These are phyloP conservation scores for Bacterosira constricta DNA, from an alignment of 108 stramenopile species.

Conservation along the genomic window DNA sequence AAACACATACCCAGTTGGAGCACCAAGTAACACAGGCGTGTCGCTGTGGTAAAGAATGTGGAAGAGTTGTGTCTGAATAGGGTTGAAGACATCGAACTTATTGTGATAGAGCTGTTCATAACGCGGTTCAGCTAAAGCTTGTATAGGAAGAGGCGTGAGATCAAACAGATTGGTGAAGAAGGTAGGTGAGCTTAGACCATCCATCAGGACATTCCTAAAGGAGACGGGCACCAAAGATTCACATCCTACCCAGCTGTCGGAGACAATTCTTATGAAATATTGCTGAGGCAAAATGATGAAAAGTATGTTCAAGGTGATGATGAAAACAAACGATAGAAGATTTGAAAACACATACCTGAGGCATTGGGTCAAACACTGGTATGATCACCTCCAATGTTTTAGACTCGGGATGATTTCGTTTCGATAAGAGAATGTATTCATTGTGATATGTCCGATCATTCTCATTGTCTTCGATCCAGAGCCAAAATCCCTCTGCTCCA, in stretches of 20 bases:
- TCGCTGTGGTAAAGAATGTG: constrained; percentile 91
- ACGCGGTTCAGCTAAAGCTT: constrained; percentile 78
- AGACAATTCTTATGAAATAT: constrained; percentile 85
- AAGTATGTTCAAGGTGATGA: too few species aligned
- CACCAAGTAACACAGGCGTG: constrained; percentile 93
- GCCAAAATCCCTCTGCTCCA: constrained; percentile 87
- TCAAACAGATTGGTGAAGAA: constrained; percentile 89
- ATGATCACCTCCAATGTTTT: constrained; percentile 86
- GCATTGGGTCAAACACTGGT: constrained; percentile 88
- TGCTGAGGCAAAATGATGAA: too few species aligned
- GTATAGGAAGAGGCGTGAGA: constrained; percentile 89
- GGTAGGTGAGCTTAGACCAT: constrained; percentile 63
- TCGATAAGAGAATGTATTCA: constrained; percentile 76
- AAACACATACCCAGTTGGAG: constrained; percentile 88
- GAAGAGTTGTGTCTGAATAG: constrained; percentile 90
- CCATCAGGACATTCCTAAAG: constrained; percentile 78
- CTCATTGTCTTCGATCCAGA: constrained; percentile 96
- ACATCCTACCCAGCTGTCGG: constrained; percentile 96
- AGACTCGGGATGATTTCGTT: constrained; percentile 69
- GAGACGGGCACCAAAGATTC: constrained; percentile 87
- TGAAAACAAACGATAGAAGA: too few species aligned
- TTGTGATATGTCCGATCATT: constrained; percentile 87
- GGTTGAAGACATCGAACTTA: constrained; percentile 95
- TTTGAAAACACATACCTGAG: too few species aligned
- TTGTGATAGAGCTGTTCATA: constrained; percentile 88